These are phyloP conservation scores for Cenchrus americanus DNA, from an alignment of 176 grass and related monocot species.

Conservation along the genomic window DNA sequence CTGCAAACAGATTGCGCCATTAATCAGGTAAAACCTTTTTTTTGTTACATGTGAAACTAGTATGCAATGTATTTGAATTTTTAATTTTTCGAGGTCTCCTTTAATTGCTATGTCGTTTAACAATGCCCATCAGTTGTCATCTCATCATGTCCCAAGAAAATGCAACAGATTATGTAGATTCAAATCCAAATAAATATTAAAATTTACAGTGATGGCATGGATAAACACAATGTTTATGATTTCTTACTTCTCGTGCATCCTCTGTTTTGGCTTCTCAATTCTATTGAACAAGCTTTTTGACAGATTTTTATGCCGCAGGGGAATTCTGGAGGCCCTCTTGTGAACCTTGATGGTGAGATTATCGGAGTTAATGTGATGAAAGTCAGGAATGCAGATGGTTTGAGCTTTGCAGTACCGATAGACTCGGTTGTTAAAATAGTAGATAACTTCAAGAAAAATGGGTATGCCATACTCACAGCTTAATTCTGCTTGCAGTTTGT, in stretches of 20 bases:
- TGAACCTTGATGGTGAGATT: slow-evolving; percentile 89
- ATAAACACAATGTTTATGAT: slow-evolving; percentile 17
- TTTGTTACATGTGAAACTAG: slow-evolving; percentile 9
- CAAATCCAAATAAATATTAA: background rate
- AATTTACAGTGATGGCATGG: background rate
- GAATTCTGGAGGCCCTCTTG: slow-evolving; percentile 84
- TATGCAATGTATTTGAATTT: background rate
- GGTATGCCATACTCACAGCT: slow-evolving; percentile 43
- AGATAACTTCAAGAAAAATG: slow-evolving; percentile 77
- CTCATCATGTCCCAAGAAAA: slow-evolving; percentile 3
- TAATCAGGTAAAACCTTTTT: slow-evolving; percentile 54
- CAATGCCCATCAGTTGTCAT: slow-evolving; percentile 2
- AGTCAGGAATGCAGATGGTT: slow-evolving; percentile 59
- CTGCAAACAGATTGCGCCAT: slow-evolving; percentile 94
- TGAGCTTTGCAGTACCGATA: slow-evolving; percentile 85
- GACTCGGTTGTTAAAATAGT: slow-evolving; percentile 75
- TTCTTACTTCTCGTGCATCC: background rate
- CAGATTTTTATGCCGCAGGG: slow-evolving; percentile 50
- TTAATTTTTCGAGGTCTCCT: background rate
- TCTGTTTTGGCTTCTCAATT: slow-evolving; percentile 29
- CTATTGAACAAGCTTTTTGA: slow-evolving; percentile 11
- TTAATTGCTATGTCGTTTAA: background rate
- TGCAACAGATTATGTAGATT: slow-evolving; percentile 3
- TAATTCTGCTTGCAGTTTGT: slow-evolving; percentile 9
- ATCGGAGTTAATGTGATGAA: slow-evolving; percentile 87